These are phyloP conservation scores for Phtheirospermum japonicum DNA, from an alignment of 257 asterid species.

Conservation along the genomic window DNA sequence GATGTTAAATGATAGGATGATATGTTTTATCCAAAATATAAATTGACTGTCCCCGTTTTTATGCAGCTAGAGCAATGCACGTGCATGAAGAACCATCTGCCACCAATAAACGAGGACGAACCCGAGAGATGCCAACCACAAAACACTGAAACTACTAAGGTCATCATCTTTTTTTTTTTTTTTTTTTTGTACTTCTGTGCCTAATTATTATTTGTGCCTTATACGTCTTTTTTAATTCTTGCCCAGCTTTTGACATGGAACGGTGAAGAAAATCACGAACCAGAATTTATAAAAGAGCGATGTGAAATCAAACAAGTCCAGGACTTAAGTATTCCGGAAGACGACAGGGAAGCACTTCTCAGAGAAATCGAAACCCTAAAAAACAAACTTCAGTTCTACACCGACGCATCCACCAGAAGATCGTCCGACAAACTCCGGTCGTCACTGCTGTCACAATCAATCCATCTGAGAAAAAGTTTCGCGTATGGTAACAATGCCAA, in stretches of 20 bases:
- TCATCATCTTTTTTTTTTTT: slow-evolving; percentile 17
- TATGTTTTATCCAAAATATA: slow-evolving; percentile 7
- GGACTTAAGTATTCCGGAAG: slow-evolving; percentile 10
- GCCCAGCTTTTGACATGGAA: slow-evolving; percentile 65
- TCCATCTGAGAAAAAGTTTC: slow-evolving; percentile 71
- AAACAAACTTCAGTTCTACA: slow-evolving; percentile 50
- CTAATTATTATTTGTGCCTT: background rate
- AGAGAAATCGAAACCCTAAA: slow-evolving; percentile 64
- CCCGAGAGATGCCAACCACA: slow-evolving; percentile 27
- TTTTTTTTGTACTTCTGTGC: background rate
- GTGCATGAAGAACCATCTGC: slow-evolving; percentile 40
- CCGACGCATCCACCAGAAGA: slow-evolving; percentile 48
- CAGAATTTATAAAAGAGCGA: slow-evolving; percentile 52
- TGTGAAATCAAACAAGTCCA: slow-evolving; percentile 55
- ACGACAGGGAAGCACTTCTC: slow-evolving; percentile 68
- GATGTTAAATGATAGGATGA: slow-evolving; percentile 4
- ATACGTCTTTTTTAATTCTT: slow-evolving; percentile 3
- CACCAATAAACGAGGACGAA: slow-evolving; percentile 41
- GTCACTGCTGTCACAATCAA: slow-evolving; percentile 78
- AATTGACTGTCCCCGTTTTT: slow-evolving; percentile 16
- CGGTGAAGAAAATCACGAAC: slow-evolving; percentile 38
- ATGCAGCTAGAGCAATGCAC: slow-evolving; percentile 69
- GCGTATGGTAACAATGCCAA: slow-evolving; percentile 3
- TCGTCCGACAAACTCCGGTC: slow-evolving; percentile 70
- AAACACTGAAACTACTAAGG: slow-evolving; percentile 42